These are phyloP conservation scores for Funneliformis geosporum DNA, from an alignment of 192 early-diverging fungal species.

Conservation along the genomic window DNA sequence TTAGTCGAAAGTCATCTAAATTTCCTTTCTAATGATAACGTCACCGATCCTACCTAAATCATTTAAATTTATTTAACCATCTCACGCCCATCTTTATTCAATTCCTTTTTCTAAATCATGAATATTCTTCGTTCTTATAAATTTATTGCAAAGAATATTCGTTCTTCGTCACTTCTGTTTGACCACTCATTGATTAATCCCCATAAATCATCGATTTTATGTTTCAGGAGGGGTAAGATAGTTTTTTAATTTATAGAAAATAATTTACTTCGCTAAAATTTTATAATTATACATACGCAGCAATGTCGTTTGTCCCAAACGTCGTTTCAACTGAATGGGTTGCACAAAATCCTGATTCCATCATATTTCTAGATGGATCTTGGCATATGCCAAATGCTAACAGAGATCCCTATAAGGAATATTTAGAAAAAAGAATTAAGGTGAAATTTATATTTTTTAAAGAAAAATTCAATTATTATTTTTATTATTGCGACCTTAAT, in stretches of 20 bases:
- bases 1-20: no score
- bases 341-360: constrained; percentile 53
- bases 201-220: background rate
- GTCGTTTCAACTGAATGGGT: constrained; percentile 63
- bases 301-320: background rate
- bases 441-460: constrained; percentile 10
- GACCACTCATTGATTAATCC: background rate
- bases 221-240: background rate
- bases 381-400: constrained; percentile 86
- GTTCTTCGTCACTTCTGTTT: background rate
- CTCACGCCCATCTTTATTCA: no score
- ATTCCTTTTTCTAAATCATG: background rate
- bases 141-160: background rate
- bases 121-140: background rate
- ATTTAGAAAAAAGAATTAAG: constrained; percentile 52
- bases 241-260: background rate
- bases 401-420: constrained; percentile 73
- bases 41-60: no score
- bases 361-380: constrained; percentile 85
- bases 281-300: background rate
- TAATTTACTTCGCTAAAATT: background rate
- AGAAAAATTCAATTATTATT: background rate
- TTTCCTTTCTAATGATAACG: no score
- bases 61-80: no score
- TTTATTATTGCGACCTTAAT: background rate